Conservation (phyloP, 345 rosid species). For the Raphanus raphanistrum region DNA sequence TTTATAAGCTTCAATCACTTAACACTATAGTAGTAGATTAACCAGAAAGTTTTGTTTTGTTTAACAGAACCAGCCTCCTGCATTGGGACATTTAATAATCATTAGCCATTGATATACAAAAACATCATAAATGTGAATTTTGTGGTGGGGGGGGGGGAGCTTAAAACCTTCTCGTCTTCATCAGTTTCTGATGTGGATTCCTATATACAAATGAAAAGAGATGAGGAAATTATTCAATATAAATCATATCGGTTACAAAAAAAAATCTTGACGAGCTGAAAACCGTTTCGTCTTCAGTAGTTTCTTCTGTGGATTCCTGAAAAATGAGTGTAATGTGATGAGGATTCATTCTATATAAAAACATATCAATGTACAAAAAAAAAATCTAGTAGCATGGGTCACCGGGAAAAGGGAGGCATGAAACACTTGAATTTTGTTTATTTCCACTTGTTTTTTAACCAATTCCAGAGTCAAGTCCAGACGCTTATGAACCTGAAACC, state of each 20-base stretch:
- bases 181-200: background rate
- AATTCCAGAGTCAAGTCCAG: constrained; percentile 69
- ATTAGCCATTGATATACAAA: background rate
- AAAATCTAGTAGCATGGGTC: constrained; percentile 25
- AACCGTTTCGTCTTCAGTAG: background rate
- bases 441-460: constrained; percentile 84
- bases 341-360: background rate
- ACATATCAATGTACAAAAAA: constrained; percentile 9
- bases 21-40: constrained; percentile 27
- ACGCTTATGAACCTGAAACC: constrained; percentile 74
- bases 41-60: constrained; percentile 76
- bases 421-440: constrained; percentile 78
- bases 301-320: background rate
- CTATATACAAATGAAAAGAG: constrained; percentile 7
- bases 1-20: background rate
- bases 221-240: background rate
- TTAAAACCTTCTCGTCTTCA: background rate
- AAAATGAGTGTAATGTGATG: constrained; percentile 13
- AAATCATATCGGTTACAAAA: background rate
- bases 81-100: constrained; percentile 19
- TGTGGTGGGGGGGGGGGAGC: background rate
- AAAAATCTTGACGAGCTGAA: background rate
- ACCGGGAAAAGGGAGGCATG: background rate
- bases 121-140: background rate
- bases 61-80: constrained; percentile 89